Base-by-base conservation (phyloP, 2,329 filamentous ascomycete genomes). In the Penicillium sp. region DNA sequence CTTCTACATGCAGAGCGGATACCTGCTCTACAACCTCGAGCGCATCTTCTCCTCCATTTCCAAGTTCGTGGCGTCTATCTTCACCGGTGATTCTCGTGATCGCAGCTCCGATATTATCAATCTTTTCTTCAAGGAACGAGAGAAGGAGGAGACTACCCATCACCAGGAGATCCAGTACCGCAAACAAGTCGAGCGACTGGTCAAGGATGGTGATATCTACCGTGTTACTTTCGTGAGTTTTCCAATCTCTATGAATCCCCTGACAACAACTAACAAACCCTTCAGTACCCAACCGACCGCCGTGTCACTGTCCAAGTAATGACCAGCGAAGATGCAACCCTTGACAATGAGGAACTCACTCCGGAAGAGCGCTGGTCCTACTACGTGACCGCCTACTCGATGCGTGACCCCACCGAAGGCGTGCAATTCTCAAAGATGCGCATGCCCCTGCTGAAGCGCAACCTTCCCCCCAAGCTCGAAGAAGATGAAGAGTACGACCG, bases 181-280 rank as follows among this genome's bases (percentile, higher is more conserved):
- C 58, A 96, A 95, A 74, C 90, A 91, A 70, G 91, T 94, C 1
- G 91, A 97, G 75, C 94, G 94, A 75, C 87, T 91, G 69, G 86
- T 94, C 63, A 96, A 95, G 78, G 93, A 97, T 61, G 89, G 88
- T 16, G 93, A 97, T 67, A 84, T 96, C 60, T 97, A 96, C 74
- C 86, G 91, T 47, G 87, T 97, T 62, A 87, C 88, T 70, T 97
- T 88, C 80, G 93, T 97, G 86, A 83, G 91, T 86, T 42, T n/a
- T 30, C n/a, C 9, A n/a, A 30, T 25, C 16, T 8, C 31, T 22
- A 14, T n/a, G 25, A 37, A n/a, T 22, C 10, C 5, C 22, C 30
- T 1, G 10, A 17, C 53, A 50, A 19, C 30, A 31, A 9, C 71
- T 77, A 66, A 76, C 59, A 40, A 26, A 47, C 47, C 2, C 4